Evolutionary conservation across 75 land plant genomes (phyloP).

Genomic region (Selaginella moellendorffii): DNA sequence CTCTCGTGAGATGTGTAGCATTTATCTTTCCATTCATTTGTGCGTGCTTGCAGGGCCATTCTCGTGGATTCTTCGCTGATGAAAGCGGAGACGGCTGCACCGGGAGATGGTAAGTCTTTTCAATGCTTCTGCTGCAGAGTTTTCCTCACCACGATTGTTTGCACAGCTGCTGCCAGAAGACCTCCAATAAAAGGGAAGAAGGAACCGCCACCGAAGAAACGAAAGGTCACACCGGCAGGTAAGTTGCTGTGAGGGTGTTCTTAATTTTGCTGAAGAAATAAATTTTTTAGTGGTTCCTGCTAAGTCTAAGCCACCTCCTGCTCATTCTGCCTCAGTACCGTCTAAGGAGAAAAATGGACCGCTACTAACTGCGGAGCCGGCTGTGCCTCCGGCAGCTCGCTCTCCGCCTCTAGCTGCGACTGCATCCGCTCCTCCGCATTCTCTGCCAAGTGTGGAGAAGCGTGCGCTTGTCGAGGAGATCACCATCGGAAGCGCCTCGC

Average conservation of each 20-base stretch:
- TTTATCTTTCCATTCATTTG: too few relatives aligned
- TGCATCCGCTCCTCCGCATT: neutral
- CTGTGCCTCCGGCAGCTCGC: neutral
- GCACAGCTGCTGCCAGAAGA: slow-evolving; percentile 49
- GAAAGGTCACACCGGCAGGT: slow-evolving; percentile 33
- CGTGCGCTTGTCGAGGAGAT: neutral
- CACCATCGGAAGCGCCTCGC: neutral
- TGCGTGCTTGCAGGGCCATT: neutral
- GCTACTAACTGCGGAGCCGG: neutral
- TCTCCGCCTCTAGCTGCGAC: slow-evolving; percentile 2
- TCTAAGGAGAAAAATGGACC: neutral
- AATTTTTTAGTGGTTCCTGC: neutral
- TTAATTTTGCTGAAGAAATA: neutral
- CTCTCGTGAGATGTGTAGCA: too few relatives aligned
- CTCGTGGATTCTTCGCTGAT: slow-evolving; percentile 9
- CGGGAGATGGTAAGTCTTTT: slow-evolving; percentile 5
- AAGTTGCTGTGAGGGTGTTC: slow-evolving; percentile 11
- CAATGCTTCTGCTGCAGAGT: too few relatives aligned
- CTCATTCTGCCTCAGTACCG: neutral
- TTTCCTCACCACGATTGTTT: slow-evolving; percentile 8
- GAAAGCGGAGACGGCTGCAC: neutral
- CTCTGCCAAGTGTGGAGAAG: too few relatives aligned
- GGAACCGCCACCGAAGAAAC: slow-evolving; percentile 50
- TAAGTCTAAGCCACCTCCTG: neutral
- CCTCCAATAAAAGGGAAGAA: slow-evolving; percentile 36